These are phyloP conservation scores for Tricholoma bakamatsutake DNA, from an alignment of 768 basidiomycete genomes.

Conservation along the genomic window DNA sequence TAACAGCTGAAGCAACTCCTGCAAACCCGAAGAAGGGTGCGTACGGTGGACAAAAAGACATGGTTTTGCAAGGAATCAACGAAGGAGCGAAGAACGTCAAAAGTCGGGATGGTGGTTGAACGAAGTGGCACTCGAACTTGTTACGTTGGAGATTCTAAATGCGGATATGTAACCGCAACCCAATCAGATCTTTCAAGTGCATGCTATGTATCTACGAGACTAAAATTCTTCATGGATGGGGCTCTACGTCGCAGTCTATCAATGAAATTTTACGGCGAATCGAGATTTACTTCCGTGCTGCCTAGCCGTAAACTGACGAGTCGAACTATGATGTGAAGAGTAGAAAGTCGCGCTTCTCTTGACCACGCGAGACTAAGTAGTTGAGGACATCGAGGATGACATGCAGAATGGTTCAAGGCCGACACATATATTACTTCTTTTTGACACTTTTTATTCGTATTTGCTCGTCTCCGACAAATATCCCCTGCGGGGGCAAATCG, in stretches of 20 bases:
- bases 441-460: conserved; percentile 89
- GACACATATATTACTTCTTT: conserved; percentile 69
- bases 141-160: not conserved
- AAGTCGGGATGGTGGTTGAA: not conserved
- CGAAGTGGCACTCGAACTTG: too few relatives aligned
- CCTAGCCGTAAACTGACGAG: not conserved
- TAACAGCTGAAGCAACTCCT: conserved; percentile 89
- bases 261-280: not conserved
- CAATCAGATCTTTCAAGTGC: too few relatives aligned
- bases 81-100: not conserved
- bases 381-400: not conserved
- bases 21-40: conserved; percentile 98
- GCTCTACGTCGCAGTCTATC: not conserved
- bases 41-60: conserved; percentile 82
- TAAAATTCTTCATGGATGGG: not conserved
- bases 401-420: not conserved
- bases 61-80: conserved; percentile 17
- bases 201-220: not conserved
- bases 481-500: conserved; percentile 49
- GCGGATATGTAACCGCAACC: not conserved
- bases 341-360: not conserved
- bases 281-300: too few relatives aligned
- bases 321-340: not conserved
- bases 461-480: conserved; percentile 91
- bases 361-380: not conserved